Conservation (phyloP, 371 early-diverging fungal species). For the Dipsacomyces acuminosporus region DNA sequence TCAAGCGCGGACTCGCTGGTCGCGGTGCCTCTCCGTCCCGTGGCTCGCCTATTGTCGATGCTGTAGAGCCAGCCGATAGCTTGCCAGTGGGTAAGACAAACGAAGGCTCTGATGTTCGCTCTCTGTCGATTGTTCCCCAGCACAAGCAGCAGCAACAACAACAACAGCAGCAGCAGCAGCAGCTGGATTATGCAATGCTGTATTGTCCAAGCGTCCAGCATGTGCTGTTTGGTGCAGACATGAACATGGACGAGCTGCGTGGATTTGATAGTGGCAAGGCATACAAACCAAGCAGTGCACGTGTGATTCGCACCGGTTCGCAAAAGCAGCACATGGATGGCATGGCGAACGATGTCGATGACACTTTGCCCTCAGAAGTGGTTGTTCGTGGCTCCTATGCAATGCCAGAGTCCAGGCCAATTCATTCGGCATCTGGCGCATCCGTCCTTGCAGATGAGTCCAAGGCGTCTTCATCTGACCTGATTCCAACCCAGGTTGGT, state of each 20-base stretch:
- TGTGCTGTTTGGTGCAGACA: slow-evolving; percentile 29
- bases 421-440: slow-evolving; percentile 6
- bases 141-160: no score
- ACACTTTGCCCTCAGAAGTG: background rate
- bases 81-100: no score
- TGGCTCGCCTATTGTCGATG: no score
- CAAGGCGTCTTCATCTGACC: background rate
- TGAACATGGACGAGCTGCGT: slow-evolving; percentile 3
- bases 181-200: slow-evolving; percentile 38
- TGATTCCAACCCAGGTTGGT: slow-evolving; percentile 20
- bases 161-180: background rate
- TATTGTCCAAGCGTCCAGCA: slow-evolving; percentile 43
- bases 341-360: background rate
- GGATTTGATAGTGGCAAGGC: background rate
- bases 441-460: background rate
- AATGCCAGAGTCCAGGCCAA: no score
- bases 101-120: no score
- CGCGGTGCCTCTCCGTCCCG: no score
- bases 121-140: no score
- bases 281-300: slow-evolving; percentile 10
- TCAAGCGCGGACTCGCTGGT: slow-evolving; percentile 15
- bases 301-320: slow-evolving; percentile 10
- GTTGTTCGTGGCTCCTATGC: no score
- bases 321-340: background rate
- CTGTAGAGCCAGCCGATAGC: background rate